phyloP scores from a whole-genome alignment of 2,329 filamentous ascomycete genomes.

The Tricladium varicosporioides region DNA sequence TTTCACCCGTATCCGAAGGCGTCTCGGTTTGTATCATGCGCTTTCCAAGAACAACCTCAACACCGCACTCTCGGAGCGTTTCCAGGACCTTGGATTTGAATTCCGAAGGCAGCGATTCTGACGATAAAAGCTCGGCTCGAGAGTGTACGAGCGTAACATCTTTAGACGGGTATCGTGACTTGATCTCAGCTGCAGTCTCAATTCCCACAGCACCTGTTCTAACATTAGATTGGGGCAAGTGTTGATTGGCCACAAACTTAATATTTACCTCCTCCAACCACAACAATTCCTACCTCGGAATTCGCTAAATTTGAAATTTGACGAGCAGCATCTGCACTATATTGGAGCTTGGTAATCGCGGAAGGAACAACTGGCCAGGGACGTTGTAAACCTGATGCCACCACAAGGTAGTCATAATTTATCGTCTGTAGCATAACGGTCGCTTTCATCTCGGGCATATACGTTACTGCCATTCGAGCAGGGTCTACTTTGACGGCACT shows the following conservation, averaged over 20 bases:
- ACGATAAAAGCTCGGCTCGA: conserved; percentile 64
- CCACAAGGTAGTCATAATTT: conserved; percentile 70
- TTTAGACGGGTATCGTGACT: conserved; percentile 59
- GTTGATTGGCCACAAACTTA: neutral
- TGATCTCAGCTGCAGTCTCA: conserved; percentile 77
- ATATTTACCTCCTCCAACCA: conserved; percentile 64
- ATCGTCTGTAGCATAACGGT: conserved; percentile 18
- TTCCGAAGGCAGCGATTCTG: conserved; percentile 67
- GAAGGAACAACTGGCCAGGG: conserved; percentile 72
- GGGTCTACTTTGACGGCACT: conserved; percentile 59
- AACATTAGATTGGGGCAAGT: conserved; percentile 9
- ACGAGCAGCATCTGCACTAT: conserved; percentile 56
- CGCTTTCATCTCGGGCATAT: conserved; percentile 30
- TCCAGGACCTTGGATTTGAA: conserved; percentile 61
- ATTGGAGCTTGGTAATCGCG: conserved; percentile 58
- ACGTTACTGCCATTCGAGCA: conserved; percentile 49
- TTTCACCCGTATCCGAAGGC: conserved; percentile 39
- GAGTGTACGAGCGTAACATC: conserved; percentile 75
- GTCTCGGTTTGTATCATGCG: conserved; percentile 43
- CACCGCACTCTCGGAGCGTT: conserved; percentile 58
- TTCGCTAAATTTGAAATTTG: conserved; percentile 55
- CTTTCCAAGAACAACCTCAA: conserved; percentile 61
- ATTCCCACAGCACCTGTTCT: conserved; percentile 67
- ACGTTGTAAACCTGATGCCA: conserved; percentile 65
- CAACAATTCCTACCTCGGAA: conserved; percentile 56